phyloP scores from a whole-genome alignment of 2,329 filamentous ascomycete species.

The Thielaviopsis populi region DNA sequence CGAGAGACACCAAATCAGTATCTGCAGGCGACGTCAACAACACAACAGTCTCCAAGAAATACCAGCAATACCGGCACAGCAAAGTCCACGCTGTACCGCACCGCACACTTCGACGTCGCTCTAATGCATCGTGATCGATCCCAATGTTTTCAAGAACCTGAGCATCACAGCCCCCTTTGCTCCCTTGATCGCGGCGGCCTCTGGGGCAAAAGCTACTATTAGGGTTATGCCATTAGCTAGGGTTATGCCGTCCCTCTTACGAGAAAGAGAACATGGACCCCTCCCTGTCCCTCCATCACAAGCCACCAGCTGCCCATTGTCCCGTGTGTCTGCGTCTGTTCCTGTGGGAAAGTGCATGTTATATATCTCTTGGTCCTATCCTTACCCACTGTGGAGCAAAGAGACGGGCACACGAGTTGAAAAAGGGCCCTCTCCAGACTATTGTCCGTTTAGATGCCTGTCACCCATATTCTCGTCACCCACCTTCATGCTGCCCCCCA shows the following conservation, averaged over 20 bases:
- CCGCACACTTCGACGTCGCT: too few species aligned
- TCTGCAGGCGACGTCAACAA: too few species aligned
- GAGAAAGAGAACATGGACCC: background rate
- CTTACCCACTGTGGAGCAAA: background rate
- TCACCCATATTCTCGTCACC: too few species aligned
- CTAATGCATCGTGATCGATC: too few species aligned
- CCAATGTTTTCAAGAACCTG: too few species aligned
- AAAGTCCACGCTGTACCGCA: too few species aligned
- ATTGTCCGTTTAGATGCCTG: too few species aligned
- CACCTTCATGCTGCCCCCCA: background rate
- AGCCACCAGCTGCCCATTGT: background rate
- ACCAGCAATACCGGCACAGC: background rate
- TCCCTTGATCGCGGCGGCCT: too few species aligned
- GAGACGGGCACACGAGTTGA: background rate
- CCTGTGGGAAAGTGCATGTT: background rate
- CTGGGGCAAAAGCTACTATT: background rate
- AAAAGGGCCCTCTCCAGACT: too few species aligned
- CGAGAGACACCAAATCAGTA: too few species aligned
- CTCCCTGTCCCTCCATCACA: background rate
- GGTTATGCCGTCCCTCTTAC: background rate
- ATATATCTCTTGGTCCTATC: background rate
- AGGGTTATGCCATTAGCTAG: background rate
- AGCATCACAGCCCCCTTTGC: too few species aligned
- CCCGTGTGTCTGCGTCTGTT: background rate
- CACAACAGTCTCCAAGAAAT: background rate